Conservation (phyloP, 192 early-diverging fungal species). For the Linnemannia hyalina region DNA sequence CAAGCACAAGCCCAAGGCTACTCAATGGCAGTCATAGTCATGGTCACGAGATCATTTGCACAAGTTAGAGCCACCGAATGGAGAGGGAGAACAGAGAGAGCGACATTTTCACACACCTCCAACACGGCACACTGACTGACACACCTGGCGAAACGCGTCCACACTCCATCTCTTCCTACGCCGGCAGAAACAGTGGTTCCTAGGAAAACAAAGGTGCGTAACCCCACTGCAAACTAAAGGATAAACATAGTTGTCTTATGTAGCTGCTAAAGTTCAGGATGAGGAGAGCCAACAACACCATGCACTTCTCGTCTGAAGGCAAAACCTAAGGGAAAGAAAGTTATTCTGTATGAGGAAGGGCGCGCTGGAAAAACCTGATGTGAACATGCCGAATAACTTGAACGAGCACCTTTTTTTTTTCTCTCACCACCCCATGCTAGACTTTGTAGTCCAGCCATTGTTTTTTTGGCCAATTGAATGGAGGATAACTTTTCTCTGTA, state of each 20-base stretch:
- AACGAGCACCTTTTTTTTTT: not conserved
- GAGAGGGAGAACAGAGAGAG: too few species aligned
- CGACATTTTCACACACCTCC: too few species aligned
- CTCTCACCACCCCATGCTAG: not conserved
- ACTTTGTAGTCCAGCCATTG: not conserved
- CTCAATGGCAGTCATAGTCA: not conserved
- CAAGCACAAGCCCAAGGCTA: not conserved
- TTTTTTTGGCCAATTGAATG: not conserved
- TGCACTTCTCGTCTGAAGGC: not conserved
- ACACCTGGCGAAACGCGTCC: not conserved
- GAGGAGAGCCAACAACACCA: too few species aligned
- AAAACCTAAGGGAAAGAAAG: not conserved
- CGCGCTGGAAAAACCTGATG: not conserved
- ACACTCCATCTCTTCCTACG: not conserved
- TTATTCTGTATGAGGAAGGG: not conserved
- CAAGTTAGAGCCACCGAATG: too few species aligned
- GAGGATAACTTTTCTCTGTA: not conserved
- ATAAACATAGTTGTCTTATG: not conserved
- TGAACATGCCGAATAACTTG: not conserved
- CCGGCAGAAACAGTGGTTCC: not conserved
- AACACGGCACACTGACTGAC: too few species aligned
- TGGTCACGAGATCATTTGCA: not conserved
- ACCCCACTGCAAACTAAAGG: not conserved
- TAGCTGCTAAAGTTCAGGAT: not conserved
- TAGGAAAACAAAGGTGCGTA: not conserved